These are phyloP conservation scores for Podospora appendiculata DNA, from an alignment of 495 filamentous ascomycete genomes.

Conservation along the genomic window DNA sequence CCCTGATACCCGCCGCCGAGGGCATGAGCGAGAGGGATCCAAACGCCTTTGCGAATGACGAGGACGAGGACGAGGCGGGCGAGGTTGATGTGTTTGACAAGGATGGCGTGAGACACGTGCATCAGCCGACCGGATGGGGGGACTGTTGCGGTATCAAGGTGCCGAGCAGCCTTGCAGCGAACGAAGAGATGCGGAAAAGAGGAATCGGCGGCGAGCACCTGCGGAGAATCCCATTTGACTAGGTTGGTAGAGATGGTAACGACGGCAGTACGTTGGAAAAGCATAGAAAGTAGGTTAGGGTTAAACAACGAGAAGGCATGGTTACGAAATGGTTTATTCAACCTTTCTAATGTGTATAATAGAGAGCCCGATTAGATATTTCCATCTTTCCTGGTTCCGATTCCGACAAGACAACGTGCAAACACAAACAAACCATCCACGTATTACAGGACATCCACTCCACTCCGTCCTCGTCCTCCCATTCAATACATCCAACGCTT, in stretches of 20 bases:
- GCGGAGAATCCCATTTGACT: constrained; percentile 91
- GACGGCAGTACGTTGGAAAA: too few relatives aligned
- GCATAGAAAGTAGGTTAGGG: too few relatives aligned
- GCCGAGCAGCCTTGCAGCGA: constrained; percentile 83
- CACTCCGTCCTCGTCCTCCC: too few relatives aligned
- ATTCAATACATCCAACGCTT: too few relatives aligned
- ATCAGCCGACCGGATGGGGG: constrained; percentile 68
- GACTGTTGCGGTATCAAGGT: constrained; percentile 99
- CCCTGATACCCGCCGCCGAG: constrained; percentile 66
- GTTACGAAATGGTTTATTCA: too few relatives aligned
- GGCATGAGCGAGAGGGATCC: constrained; percentile 63
- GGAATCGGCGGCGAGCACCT: constrained; percentile 50
- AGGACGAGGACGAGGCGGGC: constrained; percentile 44
- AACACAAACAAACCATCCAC: too few relatives aligned
- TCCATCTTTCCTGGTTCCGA: too few relatives aligned
- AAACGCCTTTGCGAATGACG: constrained; percentile 23
- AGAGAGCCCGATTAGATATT: too few relatives aligned
- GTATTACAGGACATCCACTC: too few relatives aligned
- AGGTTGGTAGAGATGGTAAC: background rate
- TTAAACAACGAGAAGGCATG: too few relatives aligned
- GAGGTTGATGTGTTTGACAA: constrained; percentile 50
- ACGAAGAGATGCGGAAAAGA: constrained; percentile 75
- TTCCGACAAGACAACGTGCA: too few relatives aligned
- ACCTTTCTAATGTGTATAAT: too few relatives aligned
- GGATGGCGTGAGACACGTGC: constrained; percentile 58